Evolutionary conservation across 179 eudicot genomes (phyloP).

Genomic region (Silene vulgaris): DNA sequence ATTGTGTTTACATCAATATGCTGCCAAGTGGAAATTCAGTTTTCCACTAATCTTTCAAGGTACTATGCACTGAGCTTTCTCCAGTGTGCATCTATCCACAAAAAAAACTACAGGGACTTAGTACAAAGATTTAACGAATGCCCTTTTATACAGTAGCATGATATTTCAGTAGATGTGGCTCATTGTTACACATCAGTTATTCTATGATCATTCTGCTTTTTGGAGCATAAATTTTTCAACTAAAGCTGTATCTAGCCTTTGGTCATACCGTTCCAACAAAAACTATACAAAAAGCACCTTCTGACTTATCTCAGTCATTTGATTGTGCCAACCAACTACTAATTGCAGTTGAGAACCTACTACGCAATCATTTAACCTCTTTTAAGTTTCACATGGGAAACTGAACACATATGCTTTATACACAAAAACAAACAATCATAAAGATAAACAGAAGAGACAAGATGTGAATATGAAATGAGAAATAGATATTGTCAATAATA

Average conservation of each 20-base stretch:
- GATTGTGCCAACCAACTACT: not conserved
- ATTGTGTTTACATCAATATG: slow-evolving; percentile 4
- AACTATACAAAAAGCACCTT: too few relatives aligned
- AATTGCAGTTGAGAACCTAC: not conserved
- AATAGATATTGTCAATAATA: not conserved
- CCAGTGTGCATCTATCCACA: too few relatives aligned
- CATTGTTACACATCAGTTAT: not conserved
- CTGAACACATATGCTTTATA: not conserved
- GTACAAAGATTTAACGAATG: not conserved
- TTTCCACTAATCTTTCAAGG: not conserved
- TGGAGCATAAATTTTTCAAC: too few relatives aligned
- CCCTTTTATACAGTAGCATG: too few relatives aligned
- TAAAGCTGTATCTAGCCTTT: too few relatives aligned
- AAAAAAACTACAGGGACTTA: not conserved
- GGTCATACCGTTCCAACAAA: too few relatives aligned
- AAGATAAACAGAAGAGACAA: not conserved
- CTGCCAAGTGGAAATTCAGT: not conserved
- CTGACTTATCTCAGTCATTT: slow-evolving; percentile 1
- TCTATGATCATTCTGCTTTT: not conserved
- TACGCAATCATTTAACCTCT: not conserved
- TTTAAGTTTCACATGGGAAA: not conserved
- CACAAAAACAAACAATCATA: slow-evolving; percentile 7
- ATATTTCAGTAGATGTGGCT: too few relatives aligned
- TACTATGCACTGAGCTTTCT: not conserved
- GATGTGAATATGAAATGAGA: slow-evolving; percentile 5